These are phyloP conservation scores for Musa schizocarpa DNA, from an alignment of 176 grass and related monocot genomes.

Conservation along the genomic window DNA sequence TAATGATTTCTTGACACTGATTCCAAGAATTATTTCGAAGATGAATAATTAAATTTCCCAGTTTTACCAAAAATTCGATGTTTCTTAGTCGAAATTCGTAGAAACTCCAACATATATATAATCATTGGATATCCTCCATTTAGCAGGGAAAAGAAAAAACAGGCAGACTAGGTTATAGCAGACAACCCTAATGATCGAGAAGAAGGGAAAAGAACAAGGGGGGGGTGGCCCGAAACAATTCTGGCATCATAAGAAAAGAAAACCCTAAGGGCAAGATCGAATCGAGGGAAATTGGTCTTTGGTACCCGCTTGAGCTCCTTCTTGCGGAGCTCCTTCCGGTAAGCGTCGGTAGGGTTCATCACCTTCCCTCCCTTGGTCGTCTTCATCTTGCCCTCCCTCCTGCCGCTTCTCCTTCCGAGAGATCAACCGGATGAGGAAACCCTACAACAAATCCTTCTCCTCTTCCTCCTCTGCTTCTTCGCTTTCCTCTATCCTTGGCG, in stretches of 20 bases:
- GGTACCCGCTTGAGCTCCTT: constrained; percentile 96
- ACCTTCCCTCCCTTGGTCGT: constrained; percentile 96
- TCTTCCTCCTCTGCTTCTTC: no score
- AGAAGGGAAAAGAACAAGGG: background rate
- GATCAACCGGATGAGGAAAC: background rate
- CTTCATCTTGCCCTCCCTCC: constrained; percentile 56
- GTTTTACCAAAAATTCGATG: no score
- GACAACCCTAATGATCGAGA: background rate
- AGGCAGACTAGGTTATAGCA: no score
- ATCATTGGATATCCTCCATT: no score
- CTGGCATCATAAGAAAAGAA: background rate
- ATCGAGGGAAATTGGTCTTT: background rate
- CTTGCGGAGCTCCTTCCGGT: constrained; percentile 87
- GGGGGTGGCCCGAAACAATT: background rate
- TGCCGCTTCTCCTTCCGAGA: background rate
- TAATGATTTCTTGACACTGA: no score
- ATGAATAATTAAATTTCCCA: no score
- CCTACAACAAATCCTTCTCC: background rate
- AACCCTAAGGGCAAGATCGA: background rate
- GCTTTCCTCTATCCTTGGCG: no score
- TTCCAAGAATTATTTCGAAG: no score
- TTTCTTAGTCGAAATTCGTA: no score
- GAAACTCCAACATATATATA: no score
- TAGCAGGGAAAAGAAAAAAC: no score
- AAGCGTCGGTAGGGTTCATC: constrained; percentile 97